Evolutionary conservation across 352 stramenopile species (phyloP).

Genomic region (Phytophthora melonis): DNA sequence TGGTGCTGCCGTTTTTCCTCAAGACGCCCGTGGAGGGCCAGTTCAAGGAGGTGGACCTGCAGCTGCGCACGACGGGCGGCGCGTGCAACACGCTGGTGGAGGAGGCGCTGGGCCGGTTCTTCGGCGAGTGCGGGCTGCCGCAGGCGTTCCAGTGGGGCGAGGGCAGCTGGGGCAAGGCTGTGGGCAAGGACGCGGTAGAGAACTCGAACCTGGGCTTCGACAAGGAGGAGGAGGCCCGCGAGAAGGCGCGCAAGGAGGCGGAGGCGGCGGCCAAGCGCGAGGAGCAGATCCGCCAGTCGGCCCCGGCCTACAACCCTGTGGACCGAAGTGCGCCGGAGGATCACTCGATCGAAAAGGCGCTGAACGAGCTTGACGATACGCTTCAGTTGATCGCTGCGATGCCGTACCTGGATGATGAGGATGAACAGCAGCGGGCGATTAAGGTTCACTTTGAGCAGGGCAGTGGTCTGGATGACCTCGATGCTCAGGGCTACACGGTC

Average conservation of each 20-base stretch:
- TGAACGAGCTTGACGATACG: slow-evolving; percentile 76
- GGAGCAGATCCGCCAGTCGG: slow-evolving; percentile 45
- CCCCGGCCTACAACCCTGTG: slow-evolving; percentile 63
- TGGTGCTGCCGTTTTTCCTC: slow-evolving; percentile 74
- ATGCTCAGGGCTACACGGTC: slow-evolving; percentile 67
- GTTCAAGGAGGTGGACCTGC: slow-evolving; percentile 76
- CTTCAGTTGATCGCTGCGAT: slow-evolving; percentile 78
- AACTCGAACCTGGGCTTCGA: slow-evolving; percentile 78
- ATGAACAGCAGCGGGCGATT: slow-evolving; percentile 63
- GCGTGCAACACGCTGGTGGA: slow-evolving; percentile 85
- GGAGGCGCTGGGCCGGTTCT: slow-evolving; percentile 76
- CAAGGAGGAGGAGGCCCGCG: slow-evolving; percentile 56
- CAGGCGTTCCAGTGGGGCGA: slow-evolving; percentile 77
- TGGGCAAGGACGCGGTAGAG: slow-evolving; percentile 66
- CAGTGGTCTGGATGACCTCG: slow-evolving; percentile 68
- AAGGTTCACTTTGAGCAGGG: slow-evolving; percentile 64
- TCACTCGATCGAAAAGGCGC: slow-evolving; percentile 63
- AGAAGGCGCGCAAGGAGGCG: slow-evolving; percentile 49
- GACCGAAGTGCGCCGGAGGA: slow-evolving; percentile 28
- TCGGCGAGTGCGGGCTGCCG: slow-evolving; percentile 69
- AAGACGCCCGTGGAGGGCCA: slow-evolving; percentile 72
- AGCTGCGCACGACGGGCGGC: slow-evolving; percentile 73
- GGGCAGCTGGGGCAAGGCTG: slow-evolving; percentile 74
- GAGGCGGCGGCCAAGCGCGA: slow-evolving; percentile 49
- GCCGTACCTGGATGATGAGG: slow-evolving; percentile 73